Base-by-base conservation (phyloP, 768 basidiomycete species). In the Fistulinella prunicolor region DNA sequence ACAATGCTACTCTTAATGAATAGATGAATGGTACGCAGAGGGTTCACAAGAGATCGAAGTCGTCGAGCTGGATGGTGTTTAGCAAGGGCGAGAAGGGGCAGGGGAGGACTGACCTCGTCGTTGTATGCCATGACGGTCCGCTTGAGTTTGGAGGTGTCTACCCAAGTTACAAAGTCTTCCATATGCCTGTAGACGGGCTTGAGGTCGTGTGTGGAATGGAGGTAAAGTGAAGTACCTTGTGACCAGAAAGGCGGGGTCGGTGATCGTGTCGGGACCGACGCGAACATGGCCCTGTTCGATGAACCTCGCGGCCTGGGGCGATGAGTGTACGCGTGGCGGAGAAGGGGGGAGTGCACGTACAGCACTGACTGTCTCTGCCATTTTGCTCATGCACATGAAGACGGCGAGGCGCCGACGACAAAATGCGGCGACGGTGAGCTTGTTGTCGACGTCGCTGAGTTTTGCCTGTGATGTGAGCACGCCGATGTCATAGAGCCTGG, bases 141-240 rank as follows among this genome's bases (percentile, higher is more conserved):
- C 82, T 95, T 97, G 64, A 97, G 80, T 66, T 95, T 95, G 56
- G 91, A 94, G 21, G 92, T 92, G 64, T 97, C 94, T 19, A 98
- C 94, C 96, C 96, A 99, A 29, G 96, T 99, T 38, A 98, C 92
- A 70, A 94, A 99, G 76, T 99, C 96, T 63, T 98, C 94, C 94
- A 96, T 94, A 56, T 93, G 89, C 59, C 95, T 90, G 49, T 20
- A 22, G 28, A 19, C 26, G 39, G 34, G 30, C 20, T 54, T 40
- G 50, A 50, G 52, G 44, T n/a, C 21, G 21, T 19, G 26, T 4
- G 9, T 42, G 37, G 13, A 26, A 32, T 50, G 38, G 29, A 35
- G 32, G 24, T 37, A 14, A 22, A 36, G 17, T 6, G 28, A 21
- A 40, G 21, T 44, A 49, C 89, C 90, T 77, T 34, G 92, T 95